Percentiles rank a stretch among this genome's conserved stretches.
Evolutionary conservation across 2,329 filamentous ascomycete species (phyloP).

Genomic region (Pseudogymnoascus sp.): DNA sequence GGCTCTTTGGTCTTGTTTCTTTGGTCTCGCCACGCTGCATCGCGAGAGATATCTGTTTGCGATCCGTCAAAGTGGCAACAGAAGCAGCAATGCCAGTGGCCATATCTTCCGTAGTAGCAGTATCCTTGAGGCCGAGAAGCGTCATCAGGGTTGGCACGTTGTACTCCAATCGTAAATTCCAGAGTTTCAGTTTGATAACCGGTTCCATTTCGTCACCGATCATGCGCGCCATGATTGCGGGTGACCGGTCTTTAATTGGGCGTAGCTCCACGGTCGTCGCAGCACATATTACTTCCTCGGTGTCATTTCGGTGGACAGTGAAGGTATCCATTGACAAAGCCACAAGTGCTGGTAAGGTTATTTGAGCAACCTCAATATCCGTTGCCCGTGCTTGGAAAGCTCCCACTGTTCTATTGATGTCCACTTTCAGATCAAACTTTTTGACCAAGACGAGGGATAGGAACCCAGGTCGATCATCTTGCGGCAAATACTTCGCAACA

Average conservation of each 20-base stretch:
- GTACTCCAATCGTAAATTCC: constrained; percentile 81
- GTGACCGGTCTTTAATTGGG: constrained; percentile 32
- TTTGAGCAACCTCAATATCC: constrained; percentile 66
- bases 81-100: constrained; percentile 70
- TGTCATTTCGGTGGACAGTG: constrained; percentile 52
- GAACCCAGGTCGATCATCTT: constrained; percentile 87
- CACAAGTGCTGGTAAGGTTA: constrained; percentile 73
- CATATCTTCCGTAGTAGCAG: constrained; percentile 62
- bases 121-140: constrained; percentile 60
- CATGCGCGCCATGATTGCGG: constrained; percentile 78
- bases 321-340: constrained; percentile 65
- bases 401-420: constrained; percentile 63
- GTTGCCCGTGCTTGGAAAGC: constrained; percentile 47
- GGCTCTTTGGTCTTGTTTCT: constrained; percentile 21
- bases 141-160: constrained; percentile 76
- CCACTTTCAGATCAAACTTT: constrained; percentile 51
- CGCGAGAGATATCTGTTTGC: constrained; percentile 38
- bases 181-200: constrained; percentile 76
- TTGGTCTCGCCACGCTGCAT: constrained; percentile 17
- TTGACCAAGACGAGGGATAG: constrained; percentile 64
- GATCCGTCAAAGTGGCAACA: constrained; percentile 65
- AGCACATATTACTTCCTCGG: constrained; percentile 63
- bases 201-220: constrained; percentile 94
- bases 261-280: constrained; percentile 24
- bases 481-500: constrained; percentile 88